A percentile compares a stretch with the other conserved stretches of the same genome.
phyloP scores from a whole-genome alignment of 202 grass and related monocot genomes.

The Panicum virgatum region DNA sequence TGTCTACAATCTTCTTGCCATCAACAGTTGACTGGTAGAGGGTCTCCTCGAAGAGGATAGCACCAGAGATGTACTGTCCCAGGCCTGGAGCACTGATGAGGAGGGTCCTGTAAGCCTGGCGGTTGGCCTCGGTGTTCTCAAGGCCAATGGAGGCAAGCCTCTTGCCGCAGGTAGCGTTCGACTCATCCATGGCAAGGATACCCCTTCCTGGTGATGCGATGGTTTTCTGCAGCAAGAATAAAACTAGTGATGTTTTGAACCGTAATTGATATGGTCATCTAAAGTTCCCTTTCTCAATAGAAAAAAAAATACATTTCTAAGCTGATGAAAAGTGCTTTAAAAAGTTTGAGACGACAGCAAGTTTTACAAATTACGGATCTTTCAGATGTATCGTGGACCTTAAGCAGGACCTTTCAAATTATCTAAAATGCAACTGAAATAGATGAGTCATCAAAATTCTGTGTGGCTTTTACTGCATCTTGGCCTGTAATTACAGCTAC shows the following conservation, averaged over 20 bases:
- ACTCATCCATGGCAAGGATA: conserved; percentile 98
- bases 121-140: conserved; percentile 98
- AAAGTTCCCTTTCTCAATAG: background rate
- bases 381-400: background rate
- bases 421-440: no score
- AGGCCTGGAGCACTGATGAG: conserved; percentile 72
- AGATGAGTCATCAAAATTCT: no score
- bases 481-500: background rate
- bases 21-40: conserved; percentile 95
- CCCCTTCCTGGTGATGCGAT: conserved; percentile 90
- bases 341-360: background rate
- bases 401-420: conserved; percentile 1
- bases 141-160: conserved; percentile 90
- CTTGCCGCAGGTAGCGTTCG: conserved; percentile 94
- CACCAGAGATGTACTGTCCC: conserved; percentile 90
- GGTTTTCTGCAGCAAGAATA: conserved; percentile 67
- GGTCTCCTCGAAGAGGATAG: conserved; percentile 98
- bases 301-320: background rate
- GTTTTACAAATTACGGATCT: background rate
- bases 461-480: conserved; percentile 9
- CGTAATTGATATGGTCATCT: background rate
- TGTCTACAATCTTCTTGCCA: conserved; percentile 93
- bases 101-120: conserved; percentile 93
- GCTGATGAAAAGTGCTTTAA: conserved; percentile 1
- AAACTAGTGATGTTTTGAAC: conserved; percentile 28